phyloP scores from a whole-genome alignment of 2,329 filamentous ascomycete genomes.

The Pseudocercospora macadamiae region DNA sequence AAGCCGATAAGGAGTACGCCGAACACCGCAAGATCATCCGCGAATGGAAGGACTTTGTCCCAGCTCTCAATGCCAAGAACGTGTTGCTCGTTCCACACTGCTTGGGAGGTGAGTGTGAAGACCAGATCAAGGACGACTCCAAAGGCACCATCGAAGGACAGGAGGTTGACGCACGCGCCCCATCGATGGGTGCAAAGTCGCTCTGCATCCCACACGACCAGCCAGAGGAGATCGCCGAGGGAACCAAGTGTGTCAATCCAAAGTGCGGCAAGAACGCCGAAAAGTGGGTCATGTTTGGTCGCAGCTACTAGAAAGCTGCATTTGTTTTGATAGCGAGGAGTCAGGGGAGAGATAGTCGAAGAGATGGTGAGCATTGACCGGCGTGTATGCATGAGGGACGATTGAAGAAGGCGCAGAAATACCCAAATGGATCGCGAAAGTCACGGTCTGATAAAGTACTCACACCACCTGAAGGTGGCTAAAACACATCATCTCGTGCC shows the following conservation, averaged over 20 bases:
- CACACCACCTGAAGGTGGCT: conserved; percentile 3
- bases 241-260: conserved; percentile 90
- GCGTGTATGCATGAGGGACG: neutral
- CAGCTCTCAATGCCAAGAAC: conserved; percentile 88
- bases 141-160: conserved; percentile 70
- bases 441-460: neutral
- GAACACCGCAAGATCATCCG: conserved; percentile 79
- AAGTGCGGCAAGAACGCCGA: conserved; percentile 77
- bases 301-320: conserved; percentile 43
- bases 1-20: conserved; percentile 77
- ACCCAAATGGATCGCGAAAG: neutral
- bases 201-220: conserved; percentile 83
- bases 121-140: conserved; percentile 91
- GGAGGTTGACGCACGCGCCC: conserved; percentile 71
- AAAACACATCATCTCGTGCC: neutral
- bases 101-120: conserved; percentile 80
- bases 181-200: conserved; percentile 76
- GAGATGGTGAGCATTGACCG: neutral
- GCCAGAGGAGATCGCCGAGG: conserved; percentile 71
- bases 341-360: conserved; percentile 1
- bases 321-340: neutral
- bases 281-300: conserved; percentile 90
- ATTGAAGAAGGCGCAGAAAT: neutral
- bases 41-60: conserved; percentile 88
- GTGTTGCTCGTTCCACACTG: conserved; percentile 92